phyloP scores from a whole-genome alignment of 139 green algal species.

The Asterochloris sp. region DNA sequence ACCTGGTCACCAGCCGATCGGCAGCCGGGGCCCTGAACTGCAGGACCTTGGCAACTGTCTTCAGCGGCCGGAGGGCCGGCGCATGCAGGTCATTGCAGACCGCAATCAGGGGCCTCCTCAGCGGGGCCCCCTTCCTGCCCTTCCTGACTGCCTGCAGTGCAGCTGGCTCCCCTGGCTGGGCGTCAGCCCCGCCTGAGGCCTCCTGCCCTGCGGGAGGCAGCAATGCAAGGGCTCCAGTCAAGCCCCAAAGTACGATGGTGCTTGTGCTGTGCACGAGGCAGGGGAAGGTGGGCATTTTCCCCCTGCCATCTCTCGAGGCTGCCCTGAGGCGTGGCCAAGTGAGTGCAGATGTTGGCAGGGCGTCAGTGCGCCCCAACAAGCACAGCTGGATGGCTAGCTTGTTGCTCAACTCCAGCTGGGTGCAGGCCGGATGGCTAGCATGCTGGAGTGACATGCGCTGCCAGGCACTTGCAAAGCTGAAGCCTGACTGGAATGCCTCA shows the following conservation, averaged over 20 bases:
- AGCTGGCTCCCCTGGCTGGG: conserved; percentile 23
- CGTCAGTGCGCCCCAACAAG: too few species aligned
- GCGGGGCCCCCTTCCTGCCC: conserved; percentile 19
- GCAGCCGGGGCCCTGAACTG: conserved; percentile 50
- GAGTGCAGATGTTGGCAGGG: too few species aligned
- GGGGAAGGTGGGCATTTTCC: too few species aligned
- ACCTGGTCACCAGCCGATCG: conserved; percentile 40
- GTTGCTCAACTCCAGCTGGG: too few species aligned
- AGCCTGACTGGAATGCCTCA: conserved; percentile 1
- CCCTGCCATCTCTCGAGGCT: too few species aligned
- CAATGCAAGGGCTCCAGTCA: too few species aligned
- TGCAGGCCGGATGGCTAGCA: not conserved
- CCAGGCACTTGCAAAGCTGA: not conserved
- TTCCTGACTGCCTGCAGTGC: not conserved
- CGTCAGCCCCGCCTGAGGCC: not conserved
- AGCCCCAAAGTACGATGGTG: too few species aligned
- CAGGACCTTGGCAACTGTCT: conserved; percentile 73
- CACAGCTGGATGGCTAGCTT: too few species aligned
- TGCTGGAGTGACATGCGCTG: not conserved
- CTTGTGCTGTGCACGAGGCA: too few species aligned
- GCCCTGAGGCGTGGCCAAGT: too few species aligned
- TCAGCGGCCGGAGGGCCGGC: conserved; percentile 79
- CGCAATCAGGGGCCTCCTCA: conserved; percentile 88
- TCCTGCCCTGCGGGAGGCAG: conserved; percentile 3
- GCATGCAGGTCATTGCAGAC: conserved; percentile 97